These are phyloP conservation scores for Syncephalastrum racemosum DNA, from an alignment of 371 early-diverging fungal genomes.

Conservation along the genomic window DNA sequence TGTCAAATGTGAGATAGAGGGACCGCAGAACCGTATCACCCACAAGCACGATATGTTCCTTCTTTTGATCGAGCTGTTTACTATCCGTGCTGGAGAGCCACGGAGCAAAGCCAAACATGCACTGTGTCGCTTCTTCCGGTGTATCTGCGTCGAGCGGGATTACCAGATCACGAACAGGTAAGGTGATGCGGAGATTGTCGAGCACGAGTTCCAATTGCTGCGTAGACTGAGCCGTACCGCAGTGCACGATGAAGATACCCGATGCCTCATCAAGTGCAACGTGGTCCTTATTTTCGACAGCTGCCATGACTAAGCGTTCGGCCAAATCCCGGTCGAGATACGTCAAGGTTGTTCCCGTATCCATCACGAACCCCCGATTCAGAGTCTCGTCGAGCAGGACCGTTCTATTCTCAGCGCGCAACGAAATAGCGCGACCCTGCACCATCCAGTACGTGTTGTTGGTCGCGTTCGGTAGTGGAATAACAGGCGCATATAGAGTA, in stretches of 20 bases:
- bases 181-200: constrained; percentile 22
- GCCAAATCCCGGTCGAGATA: constrained; percentile 30
- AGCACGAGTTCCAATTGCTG: neutral
- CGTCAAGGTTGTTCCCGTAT: constrained; percentile 50
- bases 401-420: constrained; percentile 1
- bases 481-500: constrained; percentile 38
- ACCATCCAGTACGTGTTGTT: constrained; percentile 30
- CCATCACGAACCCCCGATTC: constrained; percentile 34
- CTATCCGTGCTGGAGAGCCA: constrained; percentile 6
- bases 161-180: constrained; percentile 35
- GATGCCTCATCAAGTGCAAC: constrained; percentile 6
- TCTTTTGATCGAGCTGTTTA: constrained; percentile 5
- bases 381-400: constrained; percentile 8
- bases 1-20: constrained; percentile 43
- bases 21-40: constrained; percentile 46
- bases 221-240: neutral
- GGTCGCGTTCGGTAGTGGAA: constrained; percentile 25
- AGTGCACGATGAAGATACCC: neutral
- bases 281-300: constrained; percentile 13
- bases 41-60: constrained; percentile 22
- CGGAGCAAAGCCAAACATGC: constrained; percentile 47
- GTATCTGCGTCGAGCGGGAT: constrained; percentile 33
- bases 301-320: constrained; percentile 15
- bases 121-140: constrained; percentile 21
- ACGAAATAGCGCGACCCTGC: constrained; percentile 14